Percentiles rank a stretch among this genome's conserved stretches.
Conservation (phyloP, 768 basidiomycete genomes). For the Tulasnella sp. region DNA sequence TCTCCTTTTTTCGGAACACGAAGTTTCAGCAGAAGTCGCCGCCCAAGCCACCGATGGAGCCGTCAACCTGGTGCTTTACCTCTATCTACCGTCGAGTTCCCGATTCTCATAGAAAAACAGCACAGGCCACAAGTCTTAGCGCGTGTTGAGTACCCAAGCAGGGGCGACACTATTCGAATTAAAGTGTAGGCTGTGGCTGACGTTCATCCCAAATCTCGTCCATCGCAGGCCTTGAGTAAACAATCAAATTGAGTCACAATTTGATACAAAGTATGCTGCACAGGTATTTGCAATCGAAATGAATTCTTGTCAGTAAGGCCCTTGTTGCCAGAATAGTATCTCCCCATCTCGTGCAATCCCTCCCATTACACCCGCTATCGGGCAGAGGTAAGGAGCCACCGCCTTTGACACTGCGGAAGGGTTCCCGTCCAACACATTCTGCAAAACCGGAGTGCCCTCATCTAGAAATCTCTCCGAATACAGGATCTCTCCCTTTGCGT, state of each 20-base stretch:
- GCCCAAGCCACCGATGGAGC: too few relatives aligned
- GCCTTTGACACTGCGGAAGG: background rate
- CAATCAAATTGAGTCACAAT: background rate
- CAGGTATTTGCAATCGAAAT: background rate
- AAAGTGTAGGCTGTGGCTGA: too few relatives aligned
- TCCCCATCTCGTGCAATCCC: constrained; percentile 1
- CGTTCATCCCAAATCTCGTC: too few relatives aligned
- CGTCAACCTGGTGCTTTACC: too few relatives aligned
- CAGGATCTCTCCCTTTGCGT: constrained; percentile 8
- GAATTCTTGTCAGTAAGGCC: background rate
- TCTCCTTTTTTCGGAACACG: too few relatives aligned
- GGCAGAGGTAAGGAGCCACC: background rate
- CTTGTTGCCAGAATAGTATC: background rate
- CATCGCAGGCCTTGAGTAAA: too few relatives aligned
- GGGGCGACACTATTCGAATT: too few relatives aligned
- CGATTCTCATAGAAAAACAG: too few relatives aligned
- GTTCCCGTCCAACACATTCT: background rate
- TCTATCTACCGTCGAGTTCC: too few relatives aligned
- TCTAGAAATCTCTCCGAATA: background rate
- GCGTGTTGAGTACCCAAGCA: too few relatives aligned
- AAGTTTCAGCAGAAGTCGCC: too few relatives aligned
- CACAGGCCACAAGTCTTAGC: too few relatives aligned
- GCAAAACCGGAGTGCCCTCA: background rate
- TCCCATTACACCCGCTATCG: background rate
- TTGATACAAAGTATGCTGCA: background rate